Base-by-base conservation (phyloP, 139 green algal species). In the Pleodorina starrii region DNA sequence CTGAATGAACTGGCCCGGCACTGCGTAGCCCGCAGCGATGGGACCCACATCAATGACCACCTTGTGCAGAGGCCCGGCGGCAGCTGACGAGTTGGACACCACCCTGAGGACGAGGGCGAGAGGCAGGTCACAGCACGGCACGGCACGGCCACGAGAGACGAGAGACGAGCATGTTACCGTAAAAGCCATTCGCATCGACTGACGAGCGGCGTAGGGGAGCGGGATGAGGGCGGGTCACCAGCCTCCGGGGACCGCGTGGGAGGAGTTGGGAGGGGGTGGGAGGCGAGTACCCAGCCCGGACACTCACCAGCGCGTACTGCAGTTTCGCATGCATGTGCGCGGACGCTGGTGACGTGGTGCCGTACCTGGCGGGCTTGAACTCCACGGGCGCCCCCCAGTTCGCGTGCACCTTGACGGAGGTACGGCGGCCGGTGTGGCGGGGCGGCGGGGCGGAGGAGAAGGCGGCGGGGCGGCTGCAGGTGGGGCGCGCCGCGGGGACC, bases 1-100 rank as follows among this genome's bases (percentile, higher is more conserved):
- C 91, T 99, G 97, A 46, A 99, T 86, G 87, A 95, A 99, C 91
- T 99, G 97, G 0, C 97, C 97, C 1, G 96, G 91, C 79, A 93
- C 97, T 9, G 95, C 96, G 92, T 98, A 99, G 7, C 84, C 90
- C 40, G 90, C 94, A 0, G 94, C 35, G 12, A 92, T 79, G 2
- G 35, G 51, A 38, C 95, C 94, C 19, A 98, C 86, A 82, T 98
- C 93, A 10, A 98, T 57, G 0, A 93, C 51, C 23, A 97, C 36
- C 27, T 83, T 86, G 71, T 97, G 93, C 78, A 96, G 85, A 12
- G 81, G 60, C 79, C 91, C 72, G 57, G 93, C 80, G 32, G 89
- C 89, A 36, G 32, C 86, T 25, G 85, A 71, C 1, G 50, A 54
- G 59, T 90, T 93, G 60, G 54, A 71, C 50, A 87, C 48, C 1